phyloP scores from a whole-genome alignment of 176 grass and related monocot species.

The Eragrostis curvula region DNA sequence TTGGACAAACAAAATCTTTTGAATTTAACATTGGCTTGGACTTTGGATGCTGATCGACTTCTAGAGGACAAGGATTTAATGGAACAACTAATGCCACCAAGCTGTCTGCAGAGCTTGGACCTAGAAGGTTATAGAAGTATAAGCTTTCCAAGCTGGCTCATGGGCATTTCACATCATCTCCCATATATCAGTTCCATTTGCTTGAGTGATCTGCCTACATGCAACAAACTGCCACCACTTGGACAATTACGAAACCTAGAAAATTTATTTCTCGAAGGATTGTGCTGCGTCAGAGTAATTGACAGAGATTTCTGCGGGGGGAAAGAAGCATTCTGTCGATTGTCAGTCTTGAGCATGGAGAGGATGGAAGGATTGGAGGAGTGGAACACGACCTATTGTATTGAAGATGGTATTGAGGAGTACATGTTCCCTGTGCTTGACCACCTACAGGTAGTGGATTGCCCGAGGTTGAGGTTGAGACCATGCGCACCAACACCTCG shows the following conservation, averaged over 20 bases:
- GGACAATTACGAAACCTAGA: not conserved
- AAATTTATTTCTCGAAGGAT: accelerated
- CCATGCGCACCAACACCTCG: not conserved
- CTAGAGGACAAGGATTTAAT: not conserved
- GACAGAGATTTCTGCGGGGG: not conserved
- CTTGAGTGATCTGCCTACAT: not conserved
- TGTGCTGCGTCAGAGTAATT: not conserved
- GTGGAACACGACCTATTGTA: not conserved
- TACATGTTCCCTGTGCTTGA: constrained; percentile 5
- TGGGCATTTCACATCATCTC: not conserved
- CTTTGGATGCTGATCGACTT: accelerated
- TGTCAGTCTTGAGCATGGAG: not conserved
- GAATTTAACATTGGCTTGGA: not conserved
- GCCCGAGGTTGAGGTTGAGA: not conserved
- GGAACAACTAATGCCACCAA: not conserved
- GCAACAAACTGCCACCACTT: not conserved
- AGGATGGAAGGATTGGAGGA: not conserved
- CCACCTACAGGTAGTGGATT: accelerated
- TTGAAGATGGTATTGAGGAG: not conserved
- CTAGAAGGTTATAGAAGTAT: not conserved
- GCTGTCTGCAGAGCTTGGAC: accelerated
- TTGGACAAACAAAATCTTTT: not conserved
- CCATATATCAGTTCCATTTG: not conserved
- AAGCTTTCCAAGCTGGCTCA: not conserved
- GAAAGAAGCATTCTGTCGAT: not conserved